phyloP scores from a whole-genome alignment of 1,284 basidiomycete species.

The Cutaneotrichosporon curvatum region DNA sequence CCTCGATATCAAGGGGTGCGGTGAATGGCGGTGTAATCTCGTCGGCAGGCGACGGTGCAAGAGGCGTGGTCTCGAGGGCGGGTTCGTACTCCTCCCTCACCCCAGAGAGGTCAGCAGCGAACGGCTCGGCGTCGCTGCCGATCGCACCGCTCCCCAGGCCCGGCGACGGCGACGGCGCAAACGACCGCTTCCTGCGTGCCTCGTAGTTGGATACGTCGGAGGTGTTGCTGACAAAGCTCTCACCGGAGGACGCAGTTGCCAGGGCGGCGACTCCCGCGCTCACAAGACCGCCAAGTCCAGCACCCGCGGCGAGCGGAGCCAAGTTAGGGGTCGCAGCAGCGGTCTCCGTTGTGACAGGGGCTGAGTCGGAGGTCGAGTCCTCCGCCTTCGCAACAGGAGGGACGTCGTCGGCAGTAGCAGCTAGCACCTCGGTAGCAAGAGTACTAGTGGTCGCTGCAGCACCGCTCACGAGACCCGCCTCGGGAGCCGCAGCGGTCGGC shows the following conservation, averaged over 20 bases:
- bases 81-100: neutral
- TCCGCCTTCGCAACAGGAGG: too few species aligned
- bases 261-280: too few species aligned
- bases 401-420: too few species aligned
- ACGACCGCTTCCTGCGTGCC: constrained; percentile 2
- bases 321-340: neutral
- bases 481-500: too few species aligned
- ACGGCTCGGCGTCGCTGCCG: neutral
- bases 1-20: too few species aligned
- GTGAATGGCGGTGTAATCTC: too few species aligned
- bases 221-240: neutral
- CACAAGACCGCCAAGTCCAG: neutral
- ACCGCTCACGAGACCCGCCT: too few species aligned
- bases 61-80: neutral
- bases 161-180: constrained; percentile 5
- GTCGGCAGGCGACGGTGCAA: too few species aligned
- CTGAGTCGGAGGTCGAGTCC: too few species aligned
- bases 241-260: neutral
- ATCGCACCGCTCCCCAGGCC: neutral
- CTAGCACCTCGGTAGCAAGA: too few species aligned
- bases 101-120: neutral
- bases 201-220: neutral
- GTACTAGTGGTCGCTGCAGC: too few species aligned
- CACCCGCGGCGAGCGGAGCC: neutral
- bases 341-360: too few species aligned